Conservation (phyloP, 306 rosid species). For the Sophora flavescens region DNA sequence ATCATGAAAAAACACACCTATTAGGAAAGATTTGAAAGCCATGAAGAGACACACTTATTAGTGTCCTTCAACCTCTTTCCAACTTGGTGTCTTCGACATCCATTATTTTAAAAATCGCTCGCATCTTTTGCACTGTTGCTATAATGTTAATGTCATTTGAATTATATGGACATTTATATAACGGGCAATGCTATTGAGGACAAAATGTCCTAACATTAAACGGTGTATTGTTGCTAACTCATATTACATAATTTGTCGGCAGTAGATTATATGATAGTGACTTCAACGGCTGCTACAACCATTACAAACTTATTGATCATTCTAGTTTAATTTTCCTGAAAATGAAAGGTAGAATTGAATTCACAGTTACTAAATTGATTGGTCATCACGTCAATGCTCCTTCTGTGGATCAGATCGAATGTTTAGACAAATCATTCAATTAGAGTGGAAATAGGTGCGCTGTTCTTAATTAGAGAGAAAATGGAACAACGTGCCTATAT, state of each 20-base stretch:
- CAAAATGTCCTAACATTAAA: slow-evolving; percentile 24
- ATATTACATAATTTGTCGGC: not conserved
- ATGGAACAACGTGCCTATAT: not conserved
- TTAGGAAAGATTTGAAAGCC: too few species aligned
- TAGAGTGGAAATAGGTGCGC: not conserved
- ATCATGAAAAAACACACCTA: too few species aligned
- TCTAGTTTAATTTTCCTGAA: slow-evolving; percentile 9
- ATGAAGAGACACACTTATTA: too few species aligned
- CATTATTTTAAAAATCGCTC: too few species aligned
- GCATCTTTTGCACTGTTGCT: slow-evolving; percentile 30
- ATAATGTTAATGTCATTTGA: slow-evolving; percentile 10
- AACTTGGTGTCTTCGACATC: too few species aligned
- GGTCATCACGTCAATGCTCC: not conserved
- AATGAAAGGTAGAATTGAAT: slow-evolving; percentile 12
- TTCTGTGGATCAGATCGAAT: not conserved
- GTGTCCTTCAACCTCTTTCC: too few species aligned
- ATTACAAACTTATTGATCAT: slow-evolving; percentile 32
- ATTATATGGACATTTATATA: slow-evolving; percentile 40
- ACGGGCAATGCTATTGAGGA: not conserved
- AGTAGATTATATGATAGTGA: slow-evolving; percentile 45
- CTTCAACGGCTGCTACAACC: slow-evolving; percentile 38
- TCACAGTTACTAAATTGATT: not conserved
- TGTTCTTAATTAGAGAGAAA: not conserved
- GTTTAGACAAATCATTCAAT: not conserved
- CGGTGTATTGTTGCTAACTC: slow-evolving; percentile 40